Evolutionary conservation across 2,329 filamentous ascomycete species (phyloP).

Genomic region (Nemania abortiva): DNA sequence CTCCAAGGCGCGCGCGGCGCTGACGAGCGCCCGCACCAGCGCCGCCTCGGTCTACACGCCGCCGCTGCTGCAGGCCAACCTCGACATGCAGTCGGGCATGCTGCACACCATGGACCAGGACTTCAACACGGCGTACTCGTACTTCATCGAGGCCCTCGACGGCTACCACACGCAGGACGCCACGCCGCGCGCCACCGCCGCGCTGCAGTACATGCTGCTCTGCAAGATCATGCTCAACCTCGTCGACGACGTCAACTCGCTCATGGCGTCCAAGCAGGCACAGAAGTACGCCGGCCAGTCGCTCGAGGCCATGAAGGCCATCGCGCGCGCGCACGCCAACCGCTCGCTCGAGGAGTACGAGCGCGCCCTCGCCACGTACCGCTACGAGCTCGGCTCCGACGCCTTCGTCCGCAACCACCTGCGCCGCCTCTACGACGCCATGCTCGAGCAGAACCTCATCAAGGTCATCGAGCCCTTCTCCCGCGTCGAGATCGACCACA

Average conservation of each 20-base stretch:
- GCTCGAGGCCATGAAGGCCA: conserved; percentile 98
- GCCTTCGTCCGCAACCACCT: conserved; percentile 98
- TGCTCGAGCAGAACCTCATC: conserved; percentile 99
- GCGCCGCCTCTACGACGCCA: conserved; percentile 94
- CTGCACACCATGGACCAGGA: conserved; percentile 98
- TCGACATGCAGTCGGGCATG: conserved; percentile 99
- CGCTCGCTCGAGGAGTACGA: conserved; percentile 98
- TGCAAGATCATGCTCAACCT: conserved; percentile 99
- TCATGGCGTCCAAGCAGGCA: conserved; percentile 96
- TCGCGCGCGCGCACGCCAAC: conserved; percentile 94
- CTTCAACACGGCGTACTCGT: conserved; percentile 98
- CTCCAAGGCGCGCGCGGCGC: conserved; percentile 91
- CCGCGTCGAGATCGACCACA: conserved; percentile 94
- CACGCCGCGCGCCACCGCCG: conserved; percentile 88
- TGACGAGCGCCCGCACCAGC: conserved; percentile 93
- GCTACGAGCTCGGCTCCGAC: conserved; percentile 93
- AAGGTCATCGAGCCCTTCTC: conserved; percentile 99
- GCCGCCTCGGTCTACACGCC: conserved; percentile 98
- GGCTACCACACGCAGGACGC: conserved; percentile 96
- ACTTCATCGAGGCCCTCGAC: conserved; percentile 99
- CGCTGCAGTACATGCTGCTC: conserved; percentile 98
- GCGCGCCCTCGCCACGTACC: conserved; percentile 87
- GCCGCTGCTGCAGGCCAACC: conserved; percentile 90
- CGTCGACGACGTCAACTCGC: conserved; percentile 92
- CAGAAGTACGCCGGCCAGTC: conserved; percentile 96